Base-by-base conservation (phyloP, 345 rosid genomes). In the Arabis alpina region DNA sequence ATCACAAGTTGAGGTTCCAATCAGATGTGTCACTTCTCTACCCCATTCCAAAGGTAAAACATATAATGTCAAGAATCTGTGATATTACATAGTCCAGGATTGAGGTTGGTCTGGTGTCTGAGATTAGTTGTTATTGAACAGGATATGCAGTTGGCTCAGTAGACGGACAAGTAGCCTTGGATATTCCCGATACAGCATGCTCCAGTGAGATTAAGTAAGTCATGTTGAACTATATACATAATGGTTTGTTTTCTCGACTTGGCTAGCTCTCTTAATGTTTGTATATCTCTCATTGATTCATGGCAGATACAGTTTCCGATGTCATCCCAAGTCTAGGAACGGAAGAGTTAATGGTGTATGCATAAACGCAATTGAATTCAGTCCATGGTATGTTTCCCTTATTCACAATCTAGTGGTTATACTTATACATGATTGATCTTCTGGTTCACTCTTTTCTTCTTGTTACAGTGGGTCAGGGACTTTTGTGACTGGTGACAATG, bases 141-240 rank as follows among this genome's bases (percentile, higher is more conserved):
- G 98, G 96, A 63, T 89, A 84, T 83, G 93, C 93, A 24, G 85
- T 78, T 81, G 98, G 98, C 61, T 91, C 90, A 57, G 80, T 88
- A 54, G 98, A 91, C 74, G 98, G 97, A 37, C 83, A 81, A 42
- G 93, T 91, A 36, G 88, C 88, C 4, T 70, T 91, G 67, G 90
- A 87, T 54, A 77, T 85, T 73, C 79, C 82, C 6, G 12, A 74
- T 65, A 51, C 81, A 59, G 65, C 87, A 7, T 57, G 64, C 83
- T 80, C 85, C 25, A 75, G 64, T 13, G 77, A 77, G 61, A 63
- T 34, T 12, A 80, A 87, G 98, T 93, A 65, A 80, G 88, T 77
- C 32, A 28, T 69, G 60, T n/a, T 3, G 39, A n/a, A 56, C 40
- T 11, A 45, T 11, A 45, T 19, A 19, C 23, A 19, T 19, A 19